Percentiles rank a stretch among this genome's conserved stretches.
phyloP scores from a whole-genome alignment of 2,329 filamentous ascomycete species.

The Fragosphaeria purpurea region DNA sequence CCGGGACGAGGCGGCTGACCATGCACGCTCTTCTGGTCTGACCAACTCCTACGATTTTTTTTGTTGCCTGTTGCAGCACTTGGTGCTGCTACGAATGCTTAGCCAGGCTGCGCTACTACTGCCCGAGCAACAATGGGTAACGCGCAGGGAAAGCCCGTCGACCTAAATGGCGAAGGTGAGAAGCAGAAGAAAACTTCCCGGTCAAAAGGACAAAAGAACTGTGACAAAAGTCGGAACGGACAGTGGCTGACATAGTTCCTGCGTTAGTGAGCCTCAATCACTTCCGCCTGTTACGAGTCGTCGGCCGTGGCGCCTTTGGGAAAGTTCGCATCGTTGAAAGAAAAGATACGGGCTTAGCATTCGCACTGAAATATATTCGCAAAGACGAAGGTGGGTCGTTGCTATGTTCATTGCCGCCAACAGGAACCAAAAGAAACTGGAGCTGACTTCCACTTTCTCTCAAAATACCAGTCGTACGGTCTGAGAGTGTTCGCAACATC shows the following conservation, averaged over 20 bases:
- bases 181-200: too few relatives aligned
- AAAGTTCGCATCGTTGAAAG: constrained; percentile 98
- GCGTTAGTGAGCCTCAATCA: constrained; percentile 84
- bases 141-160: constrained; percentile 85
- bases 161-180: constrained; percentile 84
- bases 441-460: too few relatives aligned
- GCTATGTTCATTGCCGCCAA: not conserved
- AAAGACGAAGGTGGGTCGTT: constrained; percentile 79
- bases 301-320: constrained; percentile 95
- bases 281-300: constrained; percentile 87
- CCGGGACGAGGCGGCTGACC: not conserved
- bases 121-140: constrained; percentile 62
- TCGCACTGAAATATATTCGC: constrained; percentile 94
- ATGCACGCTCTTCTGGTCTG: not conserved
- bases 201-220: too few relatives aligned
- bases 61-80: too few relatives aligned
- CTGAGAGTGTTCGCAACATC: constrained; percentile 96
- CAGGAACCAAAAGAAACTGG: too few relatives aligned
- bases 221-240: too few relatives aligned
- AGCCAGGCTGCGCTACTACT: not conserved
- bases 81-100: too few relatives aligned
- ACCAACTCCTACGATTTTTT: too few relatives aligned
- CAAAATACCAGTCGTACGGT: constrained; percentile 66
- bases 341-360: constrained; percentile 87
- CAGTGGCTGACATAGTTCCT: too few relatives aligned